Evolutionary conservation across 345 rosid genomes (phyloP), one percentile per base, ranked within the genome.

Genomic region (Geranium rotundifolium): DNA sequence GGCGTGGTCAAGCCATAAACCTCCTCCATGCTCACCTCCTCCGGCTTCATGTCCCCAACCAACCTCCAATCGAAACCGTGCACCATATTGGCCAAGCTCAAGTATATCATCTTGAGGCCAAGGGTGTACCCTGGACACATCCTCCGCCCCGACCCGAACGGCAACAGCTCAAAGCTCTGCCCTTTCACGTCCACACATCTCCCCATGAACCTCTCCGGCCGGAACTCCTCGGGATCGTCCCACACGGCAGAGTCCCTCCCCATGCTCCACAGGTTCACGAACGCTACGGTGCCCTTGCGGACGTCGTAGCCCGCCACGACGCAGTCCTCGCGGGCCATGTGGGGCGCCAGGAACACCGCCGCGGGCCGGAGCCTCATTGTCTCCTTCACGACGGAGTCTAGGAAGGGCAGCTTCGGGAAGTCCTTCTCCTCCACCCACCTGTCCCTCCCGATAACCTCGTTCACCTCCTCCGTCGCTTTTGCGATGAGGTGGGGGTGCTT

Each of bases 391-490:
- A 63, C 16, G 4, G 79, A 69, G 23, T 80, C 75, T 0, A 82
- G 63, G 61, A 79, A 82, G 5, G 82, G 70, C 0, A 79, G 67
- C 4, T 69, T 75, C 0, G 56, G n/a, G 4, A 77, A 73, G 52
- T 82, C 87, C 3, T 68, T 57, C 52, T 79, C 87, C 19, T 54
- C 58, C 58, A 80, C 74, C 55, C 78, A 66, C 61, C 82, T 29
- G 16, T 75, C 62, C 3, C 62, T 57, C 14, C 86, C 86, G 9
- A 80, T 59, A 0, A 80, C 75, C 0, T 58, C 59, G 41, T 82
- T 82, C 13, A 82, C 71, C 57, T 82, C 84, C 0, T 39, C 61
- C 8, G 69, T 71, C 0, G 66, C 71, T 19, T 69, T 73, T 17
- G 57, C 56, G 50, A 71, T 62, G 12, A 68, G 30, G 0, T 14